Evolutionary conservation across 306 rosid species (phyloP), one percentile per base, ranked within the genome.

Genomic region (Astragalus membranaceus): DNA sequence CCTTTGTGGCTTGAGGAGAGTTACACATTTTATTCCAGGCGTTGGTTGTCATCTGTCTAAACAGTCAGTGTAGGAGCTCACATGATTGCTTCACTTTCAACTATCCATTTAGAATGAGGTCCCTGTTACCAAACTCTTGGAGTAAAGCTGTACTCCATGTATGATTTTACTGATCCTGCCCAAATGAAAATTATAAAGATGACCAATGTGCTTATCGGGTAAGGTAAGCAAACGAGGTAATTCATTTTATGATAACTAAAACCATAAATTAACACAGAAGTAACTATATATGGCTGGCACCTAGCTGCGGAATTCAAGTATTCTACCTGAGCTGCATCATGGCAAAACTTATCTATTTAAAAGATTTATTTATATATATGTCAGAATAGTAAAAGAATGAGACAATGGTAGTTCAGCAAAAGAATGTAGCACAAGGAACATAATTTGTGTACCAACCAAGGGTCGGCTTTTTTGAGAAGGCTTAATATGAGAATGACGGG

Each of bases 111-210:
- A 57, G 62, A 30, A 30, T 12, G 75, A 54, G 14, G 71, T 23
- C 41, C 4, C 63, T 50, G 33, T 44, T 20, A 16, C 10, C 44
- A 42, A 60, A 48, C 44, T 67, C 66, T 17, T 14, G 67, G 76
- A 16, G 3, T 9, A 63, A 60, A 69, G 73, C 20, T 20, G 59
- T 61, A 69, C 17, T 70, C 59, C 59, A 23, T 13, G 50, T n/a
- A 11, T 67, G 69, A 8, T 70, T 61, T 78, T 69, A 79, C 57
- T 65, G 77, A 78, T 78, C 88, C 93, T 85, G 90, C 67, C 68
- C 84, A 77, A 51, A 69, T 57, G 75, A 57, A 57, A 56, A 77
- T 10, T 5, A 74, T 51, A 66, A 70, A 35, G 8, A 66, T 30
- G 44, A 41, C 4, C 36, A 53, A 29, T 16, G 12, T 42, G 48